Evolutionary conservation across 306 rosid genomes (phyloP).

Genomic region (Acmispon strigosus): DNA sequence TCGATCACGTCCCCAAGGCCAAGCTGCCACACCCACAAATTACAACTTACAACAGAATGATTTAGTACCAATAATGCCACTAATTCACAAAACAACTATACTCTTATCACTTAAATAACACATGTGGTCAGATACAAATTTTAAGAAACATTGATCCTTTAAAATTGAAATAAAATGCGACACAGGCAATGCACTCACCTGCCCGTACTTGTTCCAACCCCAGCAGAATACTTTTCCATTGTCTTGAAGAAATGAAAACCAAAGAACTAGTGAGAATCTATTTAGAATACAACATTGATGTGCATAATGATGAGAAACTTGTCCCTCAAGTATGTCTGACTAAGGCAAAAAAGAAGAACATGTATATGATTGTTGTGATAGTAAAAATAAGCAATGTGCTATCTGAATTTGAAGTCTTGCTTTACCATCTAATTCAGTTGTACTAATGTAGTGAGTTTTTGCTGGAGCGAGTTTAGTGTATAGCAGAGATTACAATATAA

Average conservation of each 20-base stretch:
- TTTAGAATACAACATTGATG: not conserved
- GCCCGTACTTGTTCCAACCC: constrained; percentile 99
- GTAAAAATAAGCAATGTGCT: not conserved
- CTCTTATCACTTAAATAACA: not conserved
- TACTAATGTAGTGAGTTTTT: too few relatives aligned
- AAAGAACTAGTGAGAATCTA: constrained; percentile 9
- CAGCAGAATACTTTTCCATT: constrained; percentile 82
- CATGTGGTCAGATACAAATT: not conserved
- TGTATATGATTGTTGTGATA: not conserved
- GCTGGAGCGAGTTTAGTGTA: too few relatives aligned
- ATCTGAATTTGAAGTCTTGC: not conserved
- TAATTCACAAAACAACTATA: not conserved
- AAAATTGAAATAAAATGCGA: not conserved
- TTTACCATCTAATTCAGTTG: not conserved
- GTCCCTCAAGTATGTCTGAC: not conserved
- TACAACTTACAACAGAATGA: constrained; percentile 8
- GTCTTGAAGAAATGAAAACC: constrained; percentile 41
- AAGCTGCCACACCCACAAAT: constrained; percentile 51
- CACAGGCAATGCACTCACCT: constrained; percentile 42
- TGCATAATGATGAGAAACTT: constrained; percentile 1
- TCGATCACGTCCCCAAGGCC: constrained; percentile 95
- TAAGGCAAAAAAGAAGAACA: not conserved
- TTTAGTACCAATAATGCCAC: not conserved
- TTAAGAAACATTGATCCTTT: not conserved
- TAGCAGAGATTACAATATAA: not conserved